Evolutionary conservation across 2,329 filamentous ascomycete genomes (phyloP), one percentile per base, ranked within the genome.

Genomic region (Botrytis paeoniae): DNA sequence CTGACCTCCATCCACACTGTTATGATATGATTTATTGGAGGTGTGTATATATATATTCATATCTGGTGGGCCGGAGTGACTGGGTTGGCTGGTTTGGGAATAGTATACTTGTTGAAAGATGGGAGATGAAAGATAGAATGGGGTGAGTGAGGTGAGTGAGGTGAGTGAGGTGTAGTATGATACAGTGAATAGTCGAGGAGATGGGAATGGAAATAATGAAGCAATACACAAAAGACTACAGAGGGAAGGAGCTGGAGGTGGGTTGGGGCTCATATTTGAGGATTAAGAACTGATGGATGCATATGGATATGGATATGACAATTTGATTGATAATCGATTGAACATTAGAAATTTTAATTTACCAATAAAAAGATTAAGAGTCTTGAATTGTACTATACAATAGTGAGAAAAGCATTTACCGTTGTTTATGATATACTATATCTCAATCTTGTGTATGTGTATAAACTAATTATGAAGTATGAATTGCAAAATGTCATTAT

Each of bases 321-420:
- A 12, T 25, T 7, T 18, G 6, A 25, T 6, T n/a, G 10, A 51
- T 14, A 14, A n/a, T 14, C 25, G 48, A 54, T 29, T 18, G n/a
- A 29, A 18, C n/a, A 57, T 0, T 29, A 9, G 18, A 29, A 18
- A 54, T 7, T 54, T 5, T 16, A 16, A 54, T 6, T 16, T n/a
- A 18, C 14, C 25, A 32, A 18, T 18, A 1, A 18, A 32, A 29
- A 29, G 6, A 9, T 29, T 29, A 32, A 29, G n/a, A 18, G 3
- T 2, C 14, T 3, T 14, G 14, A 29, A 18, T 18, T 29, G 16
- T 57, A 0, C n/a, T 4, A 1, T 9, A 29, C n/a, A 57, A 29
- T 1, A 29, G n/a, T 16, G 14, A 4, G 1, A 57, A 16, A 18
- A 16, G 14, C 0, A 2, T 57, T 18, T 8, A 18, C 0, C 6